Percentiles rank a stretch among this genome's conserved stretches.
Conservation (phyloP, 2,329 filamentous ascomycete genomes). For the Exserohilum rostratum region DNA sequence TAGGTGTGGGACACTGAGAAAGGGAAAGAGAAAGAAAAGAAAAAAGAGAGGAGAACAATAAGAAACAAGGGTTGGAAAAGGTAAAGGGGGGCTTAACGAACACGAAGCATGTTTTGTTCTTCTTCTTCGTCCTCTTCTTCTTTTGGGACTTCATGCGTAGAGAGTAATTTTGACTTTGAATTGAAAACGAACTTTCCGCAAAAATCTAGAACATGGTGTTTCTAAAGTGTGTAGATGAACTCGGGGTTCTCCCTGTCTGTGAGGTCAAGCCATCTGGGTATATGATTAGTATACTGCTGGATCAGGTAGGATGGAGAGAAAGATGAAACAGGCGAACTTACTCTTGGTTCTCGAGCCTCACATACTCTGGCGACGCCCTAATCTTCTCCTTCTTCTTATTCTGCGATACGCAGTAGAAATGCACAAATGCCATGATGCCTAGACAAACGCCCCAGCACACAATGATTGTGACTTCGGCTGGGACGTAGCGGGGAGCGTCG, state of each 20-base stretch:
- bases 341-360: slow-evolving; percentile 69
- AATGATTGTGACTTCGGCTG: slow-evolving; percentile 68
- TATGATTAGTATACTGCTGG: not conserved
- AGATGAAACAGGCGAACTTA: slow-evolving; percentile 39
- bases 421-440: slow-evolving; percentile 65
- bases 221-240: slow-evolving; percentile 64
- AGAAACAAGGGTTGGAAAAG: not conserved
- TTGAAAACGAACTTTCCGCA: no score
- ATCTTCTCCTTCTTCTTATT: slow-evolving; percentile 65
- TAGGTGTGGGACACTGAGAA: slow-evolving; percentile 34
- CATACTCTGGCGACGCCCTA: slow-evolving; percentile 61
- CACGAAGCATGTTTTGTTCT: no score
- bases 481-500: slow-evolving; percentile 60
- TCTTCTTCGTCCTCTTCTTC: no score
- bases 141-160: no score
- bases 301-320: not conserved
- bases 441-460: slow-evolving; percentile 63
- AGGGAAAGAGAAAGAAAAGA: not conserved
- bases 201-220: not conserved
- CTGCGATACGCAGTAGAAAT: slow-evolving; percentile 64
- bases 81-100: no score
- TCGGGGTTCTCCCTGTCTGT: slow-evolving; percentile 70
- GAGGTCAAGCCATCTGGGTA: slow-evolving; percentile 61
- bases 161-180: no score
- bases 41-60: not conserved